Percentiles rank a stretch among this genome's conserved stretches.
phyloP scores from a whole-genome alignment of 139 green algal genomes.

The Picochlorum costavermella region DNA sequence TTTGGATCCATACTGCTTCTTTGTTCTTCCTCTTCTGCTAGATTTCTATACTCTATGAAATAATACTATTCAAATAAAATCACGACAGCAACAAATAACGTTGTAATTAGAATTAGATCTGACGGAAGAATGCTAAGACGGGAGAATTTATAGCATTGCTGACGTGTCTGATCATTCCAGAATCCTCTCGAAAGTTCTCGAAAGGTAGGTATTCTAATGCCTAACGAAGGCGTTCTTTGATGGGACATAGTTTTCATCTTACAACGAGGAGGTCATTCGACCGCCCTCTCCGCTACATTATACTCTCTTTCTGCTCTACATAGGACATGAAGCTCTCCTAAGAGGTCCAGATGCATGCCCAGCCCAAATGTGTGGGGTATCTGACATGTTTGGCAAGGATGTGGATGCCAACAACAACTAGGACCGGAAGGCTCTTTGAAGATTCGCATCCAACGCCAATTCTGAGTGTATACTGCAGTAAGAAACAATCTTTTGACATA shows the following conservation, averaged over 20 bases:
- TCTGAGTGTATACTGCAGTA: too few species aligned
- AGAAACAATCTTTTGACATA: too few species aligned
- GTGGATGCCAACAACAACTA: too few species aligned
- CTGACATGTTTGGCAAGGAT: neutral
- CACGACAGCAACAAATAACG: neutral
- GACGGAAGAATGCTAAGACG: neutral
- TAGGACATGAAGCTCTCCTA: too few species aligned
- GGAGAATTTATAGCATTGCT: neutral
- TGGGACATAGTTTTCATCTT: too few species aligned
- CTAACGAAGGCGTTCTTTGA: neutral
- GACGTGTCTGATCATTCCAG: neutral
- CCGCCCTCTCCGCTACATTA: too few species aligned
- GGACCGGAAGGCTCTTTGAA: too few species aligned
- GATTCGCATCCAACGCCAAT: too few species aligned
- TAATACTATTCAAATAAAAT: neutral
- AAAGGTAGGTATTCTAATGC: neutral
- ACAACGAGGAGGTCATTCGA: too few species aligned
- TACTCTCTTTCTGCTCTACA: too few species aligned
- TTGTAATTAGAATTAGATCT: neutral
- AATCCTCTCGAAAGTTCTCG: neutral
- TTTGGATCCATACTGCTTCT: constrained; percentile 36
- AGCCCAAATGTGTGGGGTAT: neutral
- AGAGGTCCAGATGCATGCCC: neutral
- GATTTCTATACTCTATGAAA: neutral
- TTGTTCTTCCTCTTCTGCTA: neutral